These are phyloP conservation scores for Gastrodia elata DNA, from an alignment of 106 monocot genomes.

Conservation along the genomic window DNA sequence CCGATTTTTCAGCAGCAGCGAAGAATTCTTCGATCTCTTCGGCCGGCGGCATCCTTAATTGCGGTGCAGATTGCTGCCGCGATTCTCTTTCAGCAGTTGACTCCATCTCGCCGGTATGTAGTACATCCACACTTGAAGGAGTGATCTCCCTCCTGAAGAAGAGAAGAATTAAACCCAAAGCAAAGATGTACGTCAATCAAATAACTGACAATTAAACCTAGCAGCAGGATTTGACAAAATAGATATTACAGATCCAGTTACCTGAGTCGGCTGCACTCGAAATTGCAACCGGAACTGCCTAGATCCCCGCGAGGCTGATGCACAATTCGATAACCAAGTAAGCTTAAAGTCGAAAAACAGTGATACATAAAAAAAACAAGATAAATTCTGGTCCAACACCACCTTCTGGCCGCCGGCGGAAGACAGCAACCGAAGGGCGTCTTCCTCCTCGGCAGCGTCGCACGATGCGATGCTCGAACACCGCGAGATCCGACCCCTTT, in stretches of 20 bases:
- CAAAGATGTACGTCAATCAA: neutral
- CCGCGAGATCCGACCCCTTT: constrained; percentile 12
- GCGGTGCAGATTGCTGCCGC: neutral
- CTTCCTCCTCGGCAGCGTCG: neutral
- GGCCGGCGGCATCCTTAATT: constrained; percentile 22
- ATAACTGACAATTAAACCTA: neutral
- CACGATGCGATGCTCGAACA: constrained; percentile 17
- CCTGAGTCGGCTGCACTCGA: constrained; percentile 22
- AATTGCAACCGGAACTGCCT: constrained; percentile 3
- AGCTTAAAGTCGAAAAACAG: neutral
- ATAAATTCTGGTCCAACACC: constrained; percentile 3
- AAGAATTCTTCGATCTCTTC: constrained; percentile 79
- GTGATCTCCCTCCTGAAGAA: constrained; percentile 27
- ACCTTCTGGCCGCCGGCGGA: constrained; percentile 22
- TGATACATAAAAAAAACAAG: neutral
- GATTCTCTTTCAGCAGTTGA: constrained; percentile 7
- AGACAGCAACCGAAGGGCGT: neutral
- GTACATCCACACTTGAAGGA: constrained; percentile 15
- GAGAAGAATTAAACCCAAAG: constrained; percentile 1
- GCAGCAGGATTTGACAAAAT: neutral
- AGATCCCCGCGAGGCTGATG: constrained; percentile 12
- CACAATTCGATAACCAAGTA: neutral
- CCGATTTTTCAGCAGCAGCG: constrained; percentile 32
- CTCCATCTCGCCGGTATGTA: constrained; percentile 11
- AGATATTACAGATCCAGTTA: neutral